Conservation (phyloP, 352 stramenopile species). For the Phytophthora pluvialis region DNA sequence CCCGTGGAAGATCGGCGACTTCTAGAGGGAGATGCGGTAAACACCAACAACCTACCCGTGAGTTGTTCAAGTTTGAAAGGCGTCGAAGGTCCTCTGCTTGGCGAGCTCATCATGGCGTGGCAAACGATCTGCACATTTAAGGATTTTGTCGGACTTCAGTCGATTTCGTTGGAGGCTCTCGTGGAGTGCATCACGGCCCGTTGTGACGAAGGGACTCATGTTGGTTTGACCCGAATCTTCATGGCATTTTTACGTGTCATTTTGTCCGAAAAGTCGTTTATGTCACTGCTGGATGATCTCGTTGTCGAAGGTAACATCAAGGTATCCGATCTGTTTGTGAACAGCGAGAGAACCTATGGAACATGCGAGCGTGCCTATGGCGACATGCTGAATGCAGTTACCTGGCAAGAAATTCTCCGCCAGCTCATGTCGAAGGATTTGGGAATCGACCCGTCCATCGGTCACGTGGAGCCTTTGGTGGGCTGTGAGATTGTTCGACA, state of each 20-base stretch:
- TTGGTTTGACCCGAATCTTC: conserved; percentile 71
- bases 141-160: conserved; percentile 65
- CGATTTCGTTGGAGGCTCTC: conserved; percentile 68
- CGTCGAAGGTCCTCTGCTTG: conserved; percentile 63
- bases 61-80: conserved; percentile 48
- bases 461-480: conserved; percentile 73
- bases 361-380: conserved; percentile 71
- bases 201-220: conserved; percentile 49
- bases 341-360: conserved; percentile 74
- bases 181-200: conserved; percentile 55
- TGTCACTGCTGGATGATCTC: conserved; percentile 74
- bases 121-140: conserved; percentile 83
- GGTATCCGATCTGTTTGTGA: conserved; percentile 79
- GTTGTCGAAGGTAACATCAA: conserved; percentile 85
- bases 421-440: conserved; percentile 86
- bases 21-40: conserved; percentile 45
- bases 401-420: conserved; percentile 86
- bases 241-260: conserved; percentile 76
- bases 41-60: conserved; percentile 46
- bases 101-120: conserved; percentile 82
- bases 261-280: conserved; percentile 81
- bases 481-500: conserved; percentile 83
- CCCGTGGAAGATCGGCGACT: conserved; percentile 78
- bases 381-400: conserved; percentile 83
- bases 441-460: conserved; percentile 75